phyloP scores from a whole-genome alignment of 1,139 yeast genomes.

The Geotrichum bryndzae region DNA sequence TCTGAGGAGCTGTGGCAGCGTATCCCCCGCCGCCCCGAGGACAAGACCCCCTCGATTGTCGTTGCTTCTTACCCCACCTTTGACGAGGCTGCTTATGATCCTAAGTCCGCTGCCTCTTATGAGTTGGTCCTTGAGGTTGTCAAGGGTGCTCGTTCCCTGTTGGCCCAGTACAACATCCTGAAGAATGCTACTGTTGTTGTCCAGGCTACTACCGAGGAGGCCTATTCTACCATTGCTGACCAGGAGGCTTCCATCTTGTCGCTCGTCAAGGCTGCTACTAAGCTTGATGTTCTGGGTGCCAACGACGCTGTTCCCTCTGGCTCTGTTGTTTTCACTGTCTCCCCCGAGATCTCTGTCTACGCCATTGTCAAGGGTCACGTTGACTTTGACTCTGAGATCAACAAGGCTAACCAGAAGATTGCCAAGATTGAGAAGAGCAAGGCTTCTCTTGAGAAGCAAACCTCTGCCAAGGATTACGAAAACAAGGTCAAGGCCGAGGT shows the following conservation, averaged over 20 bases:
- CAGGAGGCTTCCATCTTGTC: constrained; percentile 85
- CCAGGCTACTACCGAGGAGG: constrained; percentile 52
- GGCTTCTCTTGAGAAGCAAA: constrained; percentile 51
- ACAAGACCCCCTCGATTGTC: constrained; percentile 62
- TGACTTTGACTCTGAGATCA: constrained; percentile 84
- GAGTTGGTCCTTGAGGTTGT: constrained; percentile 81
- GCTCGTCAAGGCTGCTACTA: constrained; percentile 82
- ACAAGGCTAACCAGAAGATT: constrained; percentile 74
- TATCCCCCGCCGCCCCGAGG: constrained; percentile 79
- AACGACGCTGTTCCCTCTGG: constrained; percentile 70
- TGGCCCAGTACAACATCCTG: constrained; percentile 81
- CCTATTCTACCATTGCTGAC: constrained; percentile 49
- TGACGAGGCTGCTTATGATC: constrained; percentile 54
- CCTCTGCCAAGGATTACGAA: constrained; percentile 72
- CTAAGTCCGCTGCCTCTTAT: constrained; percentile 63
- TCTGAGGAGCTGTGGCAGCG: constrained; percentile 99
- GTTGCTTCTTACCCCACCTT: constrained; percentile 75
- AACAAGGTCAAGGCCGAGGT: constrained; percentile 80
- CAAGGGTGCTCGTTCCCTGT: constrained; percentile 84
- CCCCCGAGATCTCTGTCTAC: constrained; percentile 78
- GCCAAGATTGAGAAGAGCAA: constrained; percentile 47
- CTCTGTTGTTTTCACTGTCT: constrained; percentile 77
- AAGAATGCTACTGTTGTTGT: constrained; percentile 83
- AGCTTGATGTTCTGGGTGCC: constrained; percentile 50
- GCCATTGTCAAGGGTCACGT: constrained; percentile 90